Percentiles rank a stretch among this genome's conserved stretches.
These are phyloP conservation scores for Globisporangium cylindrosporum DNA, from an alignment of 352 stramenopile genomes.

Conservation along the genomic window DNA sequence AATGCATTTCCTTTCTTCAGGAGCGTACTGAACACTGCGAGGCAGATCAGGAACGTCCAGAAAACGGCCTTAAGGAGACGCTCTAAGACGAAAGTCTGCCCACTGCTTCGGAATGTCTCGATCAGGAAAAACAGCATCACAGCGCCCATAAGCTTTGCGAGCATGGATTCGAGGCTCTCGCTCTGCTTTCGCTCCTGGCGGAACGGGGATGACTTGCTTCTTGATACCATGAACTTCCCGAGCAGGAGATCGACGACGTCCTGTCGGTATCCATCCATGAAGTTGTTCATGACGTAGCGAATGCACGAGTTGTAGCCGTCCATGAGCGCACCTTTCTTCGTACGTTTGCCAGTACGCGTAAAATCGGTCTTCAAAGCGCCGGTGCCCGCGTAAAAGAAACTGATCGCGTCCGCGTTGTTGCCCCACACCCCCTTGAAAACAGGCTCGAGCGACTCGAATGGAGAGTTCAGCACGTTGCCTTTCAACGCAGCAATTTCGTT, in stretches of 20 bases:
- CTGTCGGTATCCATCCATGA: conserved; percentile 92
- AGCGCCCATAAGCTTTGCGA: conserved; percentile 50
- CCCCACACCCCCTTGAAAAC: conserved; percentile 91
- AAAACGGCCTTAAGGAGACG: conserved; percentile 51
- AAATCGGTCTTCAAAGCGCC: conserved; percentile 96
- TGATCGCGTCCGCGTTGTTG: conserved; percentile 96
- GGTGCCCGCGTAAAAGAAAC: conserved; percentile 92
- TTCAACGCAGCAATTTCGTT: conserved; percentile 63
- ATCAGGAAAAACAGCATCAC: conserved; percentile 59
- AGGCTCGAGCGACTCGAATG: conserved; percentile 64
- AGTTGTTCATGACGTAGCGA: conserved; percentile 97
- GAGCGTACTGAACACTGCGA: conserved; percentile 47
- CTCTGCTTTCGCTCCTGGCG: conserved; percentile 15
- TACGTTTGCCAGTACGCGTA: conserved; percentile 93
- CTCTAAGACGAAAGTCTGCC: conserved; percentile 48
- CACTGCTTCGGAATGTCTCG: conserved; percentile 43
- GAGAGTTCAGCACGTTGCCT: conserved; percentile 66
- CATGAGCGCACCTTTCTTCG: conserved; percentile 88
- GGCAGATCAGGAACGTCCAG: conserved; percentile 48
- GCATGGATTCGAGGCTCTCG: conserved; percentile 56
- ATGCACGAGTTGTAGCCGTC: conserved; percentile 94
- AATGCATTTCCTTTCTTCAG: conserved; percentile 77
- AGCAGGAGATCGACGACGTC: conserved; percentile 93
- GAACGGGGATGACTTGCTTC: conserved; percentile 57
- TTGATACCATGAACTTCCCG: conserved; percentile 47